A percentile compares a stretch with the other conserved stretches of the same genome.
Evolutionary conservation across 768 basidiomycete species (phyloP).

Genomic region (Neoboletus brunneissimus): DNA sequence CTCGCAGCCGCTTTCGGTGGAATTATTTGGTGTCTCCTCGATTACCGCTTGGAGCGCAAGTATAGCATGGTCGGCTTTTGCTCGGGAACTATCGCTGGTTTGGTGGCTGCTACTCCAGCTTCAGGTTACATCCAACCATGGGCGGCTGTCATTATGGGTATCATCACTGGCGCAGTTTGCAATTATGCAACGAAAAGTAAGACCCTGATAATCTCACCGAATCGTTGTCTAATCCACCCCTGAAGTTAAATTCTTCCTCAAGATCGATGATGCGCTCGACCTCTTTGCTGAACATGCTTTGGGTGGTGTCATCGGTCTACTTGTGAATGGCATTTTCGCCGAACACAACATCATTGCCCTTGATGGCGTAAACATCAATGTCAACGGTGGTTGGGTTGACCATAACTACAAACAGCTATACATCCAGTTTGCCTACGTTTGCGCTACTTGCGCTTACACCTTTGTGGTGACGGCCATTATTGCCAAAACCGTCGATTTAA

Average conservation of each 20-base stretch:
- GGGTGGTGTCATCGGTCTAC: slow-evolving; percentile 74
- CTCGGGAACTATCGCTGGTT: slow-evolving; percentile 81
- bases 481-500: slow-evolving; percentile 53
- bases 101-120: slow-evolving; percentile 87
- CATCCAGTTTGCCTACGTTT: slow-evolving; percentile 67
- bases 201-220: slow-evolving; percentile 18
- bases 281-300: slow-evolving; percentile 90
- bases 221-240: slow-evolving; percentile 10
- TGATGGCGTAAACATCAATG: slow-evolving; percentile 59
- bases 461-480: slow-evolving; percentile 61
- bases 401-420: slow-evolving; percentile 77
- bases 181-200: slow-evolving; percentile 84
- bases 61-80: slow-evolving; percentile 93
- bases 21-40: slow-evolving; percentile 78
- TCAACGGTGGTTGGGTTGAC: slow-evolving; percentile 70
- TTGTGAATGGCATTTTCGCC: slow-evolving; percentile 75
- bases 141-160: slow-evolving; percentile 72
- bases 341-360: slow-evolving; percentile 58
- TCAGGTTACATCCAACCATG: slow-evolving; percentile 80
- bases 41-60: slow-evolving; percentile 76
- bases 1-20: slow-evolving; percentile 79
- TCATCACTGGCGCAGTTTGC: slow-evolving; percentile 66
- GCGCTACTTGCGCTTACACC: slow-evolving; percentile 54
- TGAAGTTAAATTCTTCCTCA: slow-evolving; percentile 64
- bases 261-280: slow-evolving; percentile 87